Conservation (phyloP, 441 rosid species). For the Populus hybrid region DNA sequence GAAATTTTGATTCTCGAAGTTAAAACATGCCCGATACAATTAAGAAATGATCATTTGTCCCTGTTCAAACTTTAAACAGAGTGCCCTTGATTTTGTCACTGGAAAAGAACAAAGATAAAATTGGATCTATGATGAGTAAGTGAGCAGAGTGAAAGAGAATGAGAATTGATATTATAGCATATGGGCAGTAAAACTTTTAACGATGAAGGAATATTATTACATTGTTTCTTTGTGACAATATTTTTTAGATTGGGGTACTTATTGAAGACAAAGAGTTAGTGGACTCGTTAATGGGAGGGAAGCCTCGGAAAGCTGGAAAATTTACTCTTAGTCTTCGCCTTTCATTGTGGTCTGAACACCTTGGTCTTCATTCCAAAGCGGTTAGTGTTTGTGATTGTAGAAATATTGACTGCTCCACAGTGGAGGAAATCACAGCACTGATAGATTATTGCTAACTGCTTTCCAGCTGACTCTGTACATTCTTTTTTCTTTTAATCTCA, state of each 20-base stretch:
- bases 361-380: slow-evolving; percentile 77
- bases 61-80: background rate
- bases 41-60: background rate
- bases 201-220: too few relatives aligned
- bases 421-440: background rate
- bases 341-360: slow-evolving; percentile 96
- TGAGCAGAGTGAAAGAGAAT: background rate
- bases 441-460: background rate
- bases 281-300: slow-evolving; percentile 87
- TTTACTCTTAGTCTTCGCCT: slow-evolving; percentile 82
- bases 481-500: slow-evolving; percentile 26
- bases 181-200: background rate
- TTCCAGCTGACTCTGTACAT: slow-evolving; percentile 14
- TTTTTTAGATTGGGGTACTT: slow-evolving; percentile 73
- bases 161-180: background rate
- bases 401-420: background rate
- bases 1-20: background rate
- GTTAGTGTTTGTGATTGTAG: slow-evolving; percentile 35
- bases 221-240: background rate
- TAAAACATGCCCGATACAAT: background rate
- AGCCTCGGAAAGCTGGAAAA: slow-evolving; percentile 94
- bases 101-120: too few relatives aligned
- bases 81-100: background rate
- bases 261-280: slow-evolving; percentile 89
- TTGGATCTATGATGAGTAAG: background rate